These are phyloP conservation scores for Kuraishia molischiana DNA, from an alignment of 805 yeast species.

Conservation along the genomic window DNA sequence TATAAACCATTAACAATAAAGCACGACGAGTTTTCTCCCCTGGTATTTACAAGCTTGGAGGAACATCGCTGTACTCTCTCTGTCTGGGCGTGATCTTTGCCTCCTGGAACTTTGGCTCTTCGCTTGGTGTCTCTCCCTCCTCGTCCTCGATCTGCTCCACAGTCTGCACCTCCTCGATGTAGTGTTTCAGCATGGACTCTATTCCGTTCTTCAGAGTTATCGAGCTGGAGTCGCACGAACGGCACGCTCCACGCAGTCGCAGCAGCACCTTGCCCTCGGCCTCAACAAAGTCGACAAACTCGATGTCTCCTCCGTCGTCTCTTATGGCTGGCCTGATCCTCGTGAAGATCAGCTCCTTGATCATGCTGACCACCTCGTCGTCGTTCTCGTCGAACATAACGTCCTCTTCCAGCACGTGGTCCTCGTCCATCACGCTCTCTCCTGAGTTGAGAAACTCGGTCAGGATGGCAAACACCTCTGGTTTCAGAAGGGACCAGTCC, in stretches of 20 bases:
- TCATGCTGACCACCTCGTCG: constrained; percentile 76
- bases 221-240: constrained; percentile 83
- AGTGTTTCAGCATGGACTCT: constrained; percentile 94
- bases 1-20: no score
- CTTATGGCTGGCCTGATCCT: constrained; percentile 96
- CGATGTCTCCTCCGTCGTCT: constrained; percentile 98
- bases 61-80: constrained; percentile 16
- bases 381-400: constrained; percentile 42
- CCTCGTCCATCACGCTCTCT: constrained; percentile 38
- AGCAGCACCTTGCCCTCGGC: constrained; percentile 82
- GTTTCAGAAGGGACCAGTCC: constrained; percentile 56
- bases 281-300: constrained; percentile 77
- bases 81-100: constrained; percentile 3
- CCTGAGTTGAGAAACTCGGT: constrained; percentile 50
- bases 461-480: constrained; percentile 51
- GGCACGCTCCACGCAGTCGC: constrained; percentile 92
- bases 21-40: not conserved
- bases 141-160: constrained; percentile 80
- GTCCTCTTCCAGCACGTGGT: constrained; percentile 25
- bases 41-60: constrained; percentile 19
- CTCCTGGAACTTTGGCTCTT: constrained; percentile 3
- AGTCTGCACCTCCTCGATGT: constrained; percentile 87
- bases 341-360: constrained; percentile 86
- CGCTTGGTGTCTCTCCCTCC: constrained; percentile 34
- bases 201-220: constrained; percentile 93